Conservation (phyloP, 345 rosid genomes). For the Hypericum perforatum region DNA sequence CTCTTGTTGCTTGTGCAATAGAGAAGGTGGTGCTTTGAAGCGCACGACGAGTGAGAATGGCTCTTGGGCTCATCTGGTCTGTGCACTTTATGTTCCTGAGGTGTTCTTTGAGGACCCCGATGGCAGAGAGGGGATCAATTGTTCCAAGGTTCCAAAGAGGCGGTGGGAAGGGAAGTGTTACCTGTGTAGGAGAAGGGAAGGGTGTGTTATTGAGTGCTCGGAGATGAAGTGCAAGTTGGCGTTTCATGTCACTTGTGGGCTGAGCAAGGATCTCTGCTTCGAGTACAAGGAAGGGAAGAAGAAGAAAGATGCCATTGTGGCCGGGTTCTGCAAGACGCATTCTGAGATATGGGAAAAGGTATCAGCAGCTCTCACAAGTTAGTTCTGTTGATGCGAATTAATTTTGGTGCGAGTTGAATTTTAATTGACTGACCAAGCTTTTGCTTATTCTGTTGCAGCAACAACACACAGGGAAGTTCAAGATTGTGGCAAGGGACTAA, state of each 20-base stretch:
- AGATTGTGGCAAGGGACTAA: slow-evolving; percentile 68
- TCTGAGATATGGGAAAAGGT: slow-evolving; percentile 80
- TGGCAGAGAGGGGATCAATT: slow-evolving; percentile 72
- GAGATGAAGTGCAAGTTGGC: slow-evolving; percentile 64
- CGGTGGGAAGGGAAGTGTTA: slow-evolving; percentile 62
- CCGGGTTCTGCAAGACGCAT: slow-evolving; percentile 77
- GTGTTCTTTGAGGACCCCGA: slow-evolving; percentile 79
- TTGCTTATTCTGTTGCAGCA: slow-evolving; percentile 44
- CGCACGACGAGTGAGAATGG: slow-evolving; percentile 33
- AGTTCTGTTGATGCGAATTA: background rate
- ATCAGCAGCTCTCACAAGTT: background rate
- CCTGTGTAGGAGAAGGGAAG: slow-evolving; percentile 41
- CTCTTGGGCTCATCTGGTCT: slow-evolving; percentile 72
- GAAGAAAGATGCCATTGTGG: slow-evolving; percentile 58
- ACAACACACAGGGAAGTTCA: slow-evolving; percentile 85
- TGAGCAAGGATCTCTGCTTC: slow-evolving; percentile 61
- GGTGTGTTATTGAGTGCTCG: slow-evolving; percentile 78
- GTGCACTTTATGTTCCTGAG: slow-evolving; percentile 76
- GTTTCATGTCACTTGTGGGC: slow-evolving; percentile 81
- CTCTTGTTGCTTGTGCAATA: slow-evolving; percentile 61
- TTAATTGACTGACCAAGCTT: background rate
- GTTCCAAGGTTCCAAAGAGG: slow-evolving; percentile 42
- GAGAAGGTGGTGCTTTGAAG: slow-evolving; percentile 54
- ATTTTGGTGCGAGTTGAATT: background rate
- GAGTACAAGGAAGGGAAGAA: slow-evolving; percentile 67